These are phyloP conservation scores for Thermothelomyces thermophilus DNA, from an alignment of 2,329 filamentous ascomycete genomes.

Conservation along the genomic window DNA sequence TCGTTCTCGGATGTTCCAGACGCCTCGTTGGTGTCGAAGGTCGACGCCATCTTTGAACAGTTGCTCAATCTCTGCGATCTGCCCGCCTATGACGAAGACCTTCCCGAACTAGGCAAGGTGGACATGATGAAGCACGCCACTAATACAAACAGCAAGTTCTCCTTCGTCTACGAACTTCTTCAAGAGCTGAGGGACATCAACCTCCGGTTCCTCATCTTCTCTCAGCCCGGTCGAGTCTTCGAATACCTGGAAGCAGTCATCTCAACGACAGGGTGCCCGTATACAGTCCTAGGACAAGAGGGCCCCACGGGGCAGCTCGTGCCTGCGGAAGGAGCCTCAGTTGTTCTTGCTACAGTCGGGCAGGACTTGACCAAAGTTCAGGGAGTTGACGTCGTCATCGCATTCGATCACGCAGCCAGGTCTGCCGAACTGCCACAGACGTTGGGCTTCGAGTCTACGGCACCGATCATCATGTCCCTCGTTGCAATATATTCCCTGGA, in stretches of 20 bases:
- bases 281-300: conserved; percentile 25
- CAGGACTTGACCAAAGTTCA: conserved; percentile 33
- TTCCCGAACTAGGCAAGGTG: conserved; percentile 35
- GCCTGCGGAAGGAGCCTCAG: conserved; percentile 24
- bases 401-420: conserved; percentile 46
- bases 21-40: conserved; percentile 34
- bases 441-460: conserved; percentile 18
- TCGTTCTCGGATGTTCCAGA: conserved; percentile 36
- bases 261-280: conserved; percentile 33
- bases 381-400: conserved; percentile 44
- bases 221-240: conserved; percentile 42
- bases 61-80: conserved; percentile 53
- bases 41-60: conserved; percentile 46
- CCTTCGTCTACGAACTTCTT: conserved; percentile 52
- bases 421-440: conserved; percentile 31
- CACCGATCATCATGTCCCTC: conserved; percentile 43
- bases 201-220: conserved; percentile 48
- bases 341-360: conserved; percentile 39
- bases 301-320: conserved; percentile 6
- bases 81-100: conserved; percentile 45
- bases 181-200: conserved; percentile 37
- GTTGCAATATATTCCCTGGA: conserved; percentile 48
- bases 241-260: conserved; percentile 48
- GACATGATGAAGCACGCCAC: conserved; percentile 47
- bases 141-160: conserved; percentile 54